Percentiles rank a stretch among this genome's conserved stretches.
Evolutionary conservation across 805 yeast species (phyloP).

Genomic region (Yarrowia phangngaensis): DNA sequence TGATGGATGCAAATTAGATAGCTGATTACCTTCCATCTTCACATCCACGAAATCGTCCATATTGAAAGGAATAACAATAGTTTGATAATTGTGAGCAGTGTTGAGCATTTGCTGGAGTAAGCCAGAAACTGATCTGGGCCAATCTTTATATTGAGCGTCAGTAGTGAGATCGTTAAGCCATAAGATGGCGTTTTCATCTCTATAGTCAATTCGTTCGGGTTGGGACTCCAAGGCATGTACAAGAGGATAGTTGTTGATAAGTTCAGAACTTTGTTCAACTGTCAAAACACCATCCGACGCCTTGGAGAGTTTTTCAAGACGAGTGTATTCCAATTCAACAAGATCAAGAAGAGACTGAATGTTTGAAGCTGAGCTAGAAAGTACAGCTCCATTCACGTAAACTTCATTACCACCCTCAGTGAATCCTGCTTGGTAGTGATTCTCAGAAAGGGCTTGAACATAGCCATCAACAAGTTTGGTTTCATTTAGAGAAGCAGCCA

Average conservation of each 20-base stretch:
- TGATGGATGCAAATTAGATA: background rate
- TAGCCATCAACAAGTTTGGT: conserved; percentile 15
- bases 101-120: conserved; percentile 16
- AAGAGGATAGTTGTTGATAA: conserved; percentile 10
- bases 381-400: conserved; percentile 65
- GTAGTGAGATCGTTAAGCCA: conserved; percentile 74
- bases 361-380: conserved; percentile 44
- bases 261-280: background rate
- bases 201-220: conserved; percentile 17
- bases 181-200: conserved; percentile 36
- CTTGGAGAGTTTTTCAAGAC: conserved; percentile 3
- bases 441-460: conserved; percentile 28
- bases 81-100: conserved; percentile 69
- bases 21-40: conserved; percentile 37
- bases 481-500: conserved; percentile 43
- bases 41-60: conserved; percentile 53
- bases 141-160: conserved; percentile 52
- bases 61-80: conserved; percentile 64
- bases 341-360: conserved; percentile 38
- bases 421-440: conserved; percentile 29
- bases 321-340: conserved; percentile 42
- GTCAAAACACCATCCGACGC: background rate
- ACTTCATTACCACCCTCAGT: conserved; percentile 40
- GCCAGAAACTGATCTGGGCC: conserved; percentile 44
- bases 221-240: conserved; percentile 10